phyloP scores from a whole-genome alignment of 1,284 basidiomycete species.

The Boletus subluridellus region DNA sequence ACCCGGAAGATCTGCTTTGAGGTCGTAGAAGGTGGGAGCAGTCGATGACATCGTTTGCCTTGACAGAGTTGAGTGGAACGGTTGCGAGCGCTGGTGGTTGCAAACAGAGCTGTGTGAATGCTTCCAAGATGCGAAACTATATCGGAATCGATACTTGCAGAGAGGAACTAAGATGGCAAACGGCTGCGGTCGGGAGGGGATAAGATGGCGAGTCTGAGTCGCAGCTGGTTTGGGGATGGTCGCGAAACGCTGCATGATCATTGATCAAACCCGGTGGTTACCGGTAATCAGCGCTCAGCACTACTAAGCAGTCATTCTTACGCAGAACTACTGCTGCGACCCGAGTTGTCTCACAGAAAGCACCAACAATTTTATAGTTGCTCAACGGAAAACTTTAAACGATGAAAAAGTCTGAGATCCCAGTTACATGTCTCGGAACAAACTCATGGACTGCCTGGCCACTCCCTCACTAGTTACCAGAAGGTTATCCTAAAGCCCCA shows the following conservation, averaged over 20 bases:
- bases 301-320: not conserved
- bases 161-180: not conserved
- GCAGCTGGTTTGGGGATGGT: slow-evolving; percentile 1
- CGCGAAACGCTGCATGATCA: slow-evolving; percentile 9
- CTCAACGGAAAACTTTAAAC: not conserved
- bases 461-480: slow-evolving; percentile 8
- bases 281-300: not conserved
- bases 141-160: not conserved
- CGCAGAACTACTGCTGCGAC: too few relatives aligned
- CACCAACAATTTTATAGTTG: not conserved
- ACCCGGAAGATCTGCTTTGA: slow-evolving; percentile 59
- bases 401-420: not conserved
- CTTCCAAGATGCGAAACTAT: not conserved
- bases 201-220: not conserved
- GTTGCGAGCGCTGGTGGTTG: slow-evolving; percentile 8
- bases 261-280: not conserved
- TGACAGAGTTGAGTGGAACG: slow-evolving; percentile 14
- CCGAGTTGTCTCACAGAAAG: not conserved
- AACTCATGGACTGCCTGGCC: slow-evolving; percentile 7
- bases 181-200: not conserved
- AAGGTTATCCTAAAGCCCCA: slow-evolving; percentile 5
- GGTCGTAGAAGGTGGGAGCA: slow-evolving; percentile 49
- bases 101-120: not conserved
- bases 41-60: slow-evolving; percentile 30
- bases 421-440: slow-evolving; percentile 1